A percentile compares a stretch with the other conserved stretches of the same genome.
Conservation (phyloP, 1,284 basidiomycete genomes). For the Cutaneotrichosporon curvatum region DNA sequence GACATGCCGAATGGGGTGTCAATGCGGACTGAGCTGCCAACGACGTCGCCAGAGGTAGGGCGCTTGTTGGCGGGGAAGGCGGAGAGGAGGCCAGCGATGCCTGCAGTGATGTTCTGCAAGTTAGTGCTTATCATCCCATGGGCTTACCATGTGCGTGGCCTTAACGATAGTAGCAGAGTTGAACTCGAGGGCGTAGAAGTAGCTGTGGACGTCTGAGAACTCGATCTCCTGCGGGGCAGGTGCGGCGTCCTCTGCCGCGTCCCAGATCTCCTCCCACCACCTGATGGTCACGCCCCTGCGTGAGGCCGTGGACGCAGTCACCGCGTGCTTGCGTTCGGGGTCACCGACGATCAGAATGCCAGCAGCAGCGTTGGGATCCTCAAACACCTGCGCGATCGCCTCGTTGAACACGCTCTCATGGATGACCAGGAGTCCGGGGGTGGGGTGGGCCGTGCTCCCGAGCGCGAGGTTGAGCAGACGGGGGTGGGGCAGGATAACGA, state of each 20-base stretch:
- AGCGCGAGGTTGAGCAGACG: slow-evolving; percentile 19
- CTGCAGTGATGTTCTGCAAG: slow-evolving; percentile 42
- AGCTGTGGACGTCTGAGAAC: slow-evolving; percentile 28
- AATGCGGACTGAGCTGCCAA: slow-evolving; percentile 34
- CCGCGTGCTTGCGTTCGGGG: slow-evolving; percentile 13
- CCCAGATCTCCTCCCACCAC: slow-evolving; percentile 42
- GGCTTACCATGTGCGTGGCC: slow-evolving; percentile 36
- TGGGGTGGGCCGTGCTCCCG: slow-evolving; percentile 18
- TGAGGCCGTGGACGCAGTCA: background rate
- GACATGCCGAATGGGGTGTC: slow-evolving; percentile 42
- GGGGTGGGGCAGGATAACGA: slow-evolving; percentile 30
- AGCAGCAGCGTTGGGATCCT: background rate
- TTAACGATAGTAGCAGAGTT: slow-evolving; percentile 16
- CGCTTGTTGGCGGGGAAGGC: slow-evolving; percentile 46
- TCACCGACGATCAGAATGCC: slow-evolving; percentile 35
- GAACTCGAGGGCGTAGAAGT: slow-evolving; percentile 24
- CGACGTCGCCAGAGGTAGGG: slow-evolving; percentile 33
- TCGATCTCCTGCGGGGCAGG: background rate
- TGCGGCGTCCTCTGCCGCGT: slow-evolving; percentile 20
- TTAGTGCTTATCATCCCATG: background rate
- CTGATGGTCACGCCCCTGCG: slow-evolving; percentile 21
- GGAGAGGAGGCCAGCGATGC: slow-evolving; percentile 41
- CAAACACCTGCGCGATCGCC: slow-evolving; percentile 25
- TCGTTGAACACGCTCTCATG: slow-evolving; percentile 24
- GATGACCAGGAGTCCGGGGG: slow-evolving; percentile 30